phyloP scores from a whole-genome alignment of 1,284 basidiomycete species.

The Sanghuangporus sanghuang region DNA sequence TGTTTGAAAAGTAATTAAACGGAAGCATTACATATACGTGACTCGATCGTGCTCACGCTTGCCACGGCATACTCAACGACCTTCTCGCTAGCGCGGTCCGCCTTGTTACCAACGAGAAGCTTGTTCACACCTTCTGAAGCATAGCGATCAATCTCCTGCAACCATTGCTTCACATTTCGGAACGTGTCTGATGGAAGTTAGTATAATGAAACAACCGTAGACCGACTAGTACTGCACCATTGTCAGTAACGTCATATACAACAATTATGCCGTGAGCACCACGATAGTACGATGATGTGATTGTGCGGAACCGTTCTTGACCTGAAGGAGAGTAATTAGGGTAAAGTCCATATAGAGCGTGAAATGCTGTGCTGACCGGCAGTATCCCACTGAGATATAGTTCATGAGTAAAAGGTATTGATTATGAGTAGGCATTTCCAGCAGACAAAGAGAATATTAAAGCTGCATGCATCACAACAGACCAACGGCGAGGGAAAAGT shows the following conservation, averaged over 20 bases:
- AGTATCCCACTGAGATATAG: constrained; percentile 80
- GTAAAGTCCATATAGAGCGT: neutral
- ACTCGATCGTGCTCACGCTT: constrained; percentile 56
- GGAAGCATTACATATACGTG: neutral
- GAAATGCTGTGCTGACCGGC: constrained; percentile 52
- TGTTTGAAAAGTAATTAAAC: constrained; percentile 27
- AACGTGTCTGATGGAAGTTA: constrained; percentile 69
- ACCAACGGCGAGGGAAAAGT: neutral
- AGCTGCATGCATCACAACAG: neutral
- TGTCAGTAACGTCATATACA: constrained; percentile 99
- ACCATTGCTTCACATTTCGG: constrained; percentile 99
- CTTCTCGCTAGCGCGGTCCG: constrained; percentile 96
- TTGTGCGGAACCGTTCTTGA: constrained; percentile 96
- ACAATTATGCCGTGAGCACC: constrained; percentile 97
- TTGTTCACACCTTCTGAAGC: constrained; percentile 99
- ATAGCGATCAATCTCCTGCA: constrained; percentile 99
- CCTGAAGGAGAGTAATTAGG: constrained; percentile 37
- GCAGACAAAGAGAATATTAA: neutral
- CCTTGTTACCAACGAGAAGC: constrained; percentile 97
- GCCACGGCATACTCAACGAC: constrained; percentile 97
- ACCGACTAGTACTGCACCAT: constrained; percentile 49
- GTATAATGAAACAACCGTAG: neutral
- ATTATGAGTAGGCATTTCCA: neutral
- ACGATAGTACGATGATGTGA: constrained; percentile 96
- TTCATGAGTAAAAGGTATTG: neutral